Base-by-base conservation (phyloP, 163 green algal genomes). In the Volvox carteri region DNA sequence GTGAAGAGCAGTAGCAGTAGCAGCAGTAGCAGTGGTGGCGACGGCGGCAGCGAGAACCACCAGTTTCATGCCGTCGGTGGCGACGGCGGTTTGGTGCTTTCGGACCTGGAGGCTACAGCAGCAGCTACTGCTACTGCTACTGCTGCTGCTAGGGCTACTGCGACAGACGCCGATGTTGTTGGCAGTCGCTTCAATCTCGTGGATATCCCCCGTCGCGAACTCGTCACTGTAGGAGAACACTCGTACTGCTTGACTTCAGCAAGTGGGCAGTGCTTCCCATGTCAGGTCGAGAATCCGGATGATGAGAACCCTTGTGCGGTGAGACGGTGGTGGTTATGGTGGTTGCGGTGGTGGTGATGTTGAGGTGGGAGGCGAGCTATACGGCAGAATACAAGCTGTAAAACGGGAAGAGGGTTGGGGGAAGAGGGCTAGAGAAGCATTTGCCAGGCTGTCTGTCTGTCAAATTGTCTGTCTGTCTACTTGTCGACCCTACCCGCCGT, bases 281-380 rank as follows among this genome's bases (percentile, higher is more conserved):
- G 75, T 33, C 12, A 70, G 75, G 19, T 30, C 8, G 46, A 48
- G n/a, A n/a, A n/a, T n/a, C n/a, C n/a, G 19, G 68, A 84, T 33
- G 50, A 50, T 30, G 75, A 84, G 6, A 48, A 84, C 50, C 75
- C 75, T 12, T 84, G 75, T 18, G 33, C 42, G 75, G 75, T 84
- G 50, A 37, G 60, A 9, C 37, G 48, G 48, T 11, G n/a, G n/a
- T n/a, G n/a, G n/a, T n/a, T n/a, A n/a, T n/a, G n/a, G n/a, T n/a
- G n/a, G n/a, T n/a, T 11, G 48, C 48, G 48, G 48, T 58, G 48
- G 48, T 11, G 14, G 48, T 14, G 48, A 14, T 14, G 48, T 23
- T 11, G 48, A 14, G 48, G 48, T 14, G 48, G 48, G 48, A 14
- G 48, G 48, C 48, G 14, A 14, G 48, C 12, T n/a, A n/a, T 58